Conservation (phyloP, 1,284 basidiomycete species). For the Cutaneotrichosporon sp. region DNA sequence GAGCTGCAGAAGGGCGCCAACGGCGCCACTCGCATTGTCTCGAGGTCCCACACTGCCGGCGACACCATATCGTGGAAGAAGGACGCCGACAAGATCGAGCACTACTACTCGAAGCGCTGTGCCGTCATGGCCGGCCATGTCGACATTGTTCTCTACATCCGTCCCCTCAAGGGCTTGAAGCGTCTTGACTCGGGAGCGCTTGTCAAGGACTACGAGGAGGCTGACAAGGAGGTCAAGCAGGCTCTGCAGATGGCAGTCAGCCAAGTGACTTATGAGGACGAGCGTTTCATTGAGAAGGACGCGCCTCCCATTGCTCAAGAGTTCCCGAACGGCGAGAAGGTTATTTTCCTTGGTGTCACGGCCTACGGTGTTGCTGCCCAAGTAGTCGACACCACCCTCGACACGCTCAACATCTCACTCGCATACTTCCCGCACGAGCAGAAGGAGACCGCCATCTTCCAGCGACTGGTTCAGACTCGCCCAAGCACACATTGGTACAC, state of each 20-base stretch:
- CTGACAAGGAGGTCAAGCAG: slow-evolving; percentile 74
- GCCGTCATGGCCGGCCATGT: slow-evolving; percentile 80
- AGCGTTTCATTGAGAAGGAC: slow-evolving; percentile 71
- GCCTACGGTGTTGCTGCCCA: slow-evolving; percentile 93
- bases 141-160: slow-evolving; percentile 73
- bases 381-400: slow-evolving; percentile 65
- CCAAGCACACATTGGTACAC: slow-evolving; percentile 63
- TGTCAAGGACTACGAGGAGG: slow-evolving; percentile 86
- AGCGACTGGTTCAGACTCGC: slow-evolving; percentile 58
- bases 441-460: slow-evolving; percentile 72
- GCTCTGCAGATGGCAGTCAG: slow-evolving; percentile 78
- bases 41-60: slow-evolving; percentile 64
- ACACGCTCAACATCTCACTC: slow-evolving; percentile 67
- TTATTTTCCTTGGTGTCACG: slow-evolving; percentile 92
- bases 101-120: slow-evolving; percentile 79
- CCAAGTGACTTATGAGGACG: slow-evolving; percentile 77
- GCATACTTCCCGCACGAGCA: slow-evolving; percentile 81
- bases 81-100: slow-evolving; percentile 74
- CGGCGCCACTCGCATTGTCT: slow-evolving; percentile 56
- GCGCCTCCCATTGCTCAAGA: slow-evolving; percentile 79
- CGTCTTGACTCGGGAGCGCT: slow-evolving; percentile 82
- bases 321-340: slow-evolving; percentile 81
- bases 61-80: slow-evolving; percentile 66
- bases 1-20: slow-evolving; percentile 60
- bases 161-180: slow-evolving; percentile 83